These are phyloP conservation scores for Populus hybrid DNA, from an alignment of 441 rosid genomes.

Conservation along the genomic window DNA sequence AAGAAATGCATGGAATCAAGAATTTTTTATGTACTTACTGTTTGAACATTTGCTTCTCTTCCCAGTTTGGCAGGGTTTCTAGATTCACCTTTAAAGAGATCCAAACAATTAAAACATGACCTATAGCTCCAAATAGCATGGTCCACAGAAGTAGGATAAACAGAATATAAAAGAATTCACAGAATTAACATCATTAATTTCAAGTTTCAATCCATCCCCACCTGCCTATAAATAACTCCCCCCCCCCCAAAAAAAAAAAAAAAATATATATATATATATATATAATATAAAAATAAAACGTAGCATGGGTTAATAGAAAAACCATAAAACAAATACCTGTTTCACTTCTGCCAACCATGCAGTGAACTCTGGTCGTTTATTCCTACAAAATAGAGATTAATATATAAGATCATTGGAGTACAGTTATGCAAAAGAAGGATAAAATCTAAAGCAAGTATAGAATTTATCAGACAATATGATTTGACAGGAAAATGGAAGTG, in stretches of 20 bases:
- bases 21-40: conserved; percentile 40
- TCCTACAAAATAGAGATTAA: conserved; percentile 45
- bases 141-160: not conserved
- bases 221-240: not conserved
- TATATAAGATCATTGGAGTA: not conserved
- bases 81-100: conserved; percentile 64
- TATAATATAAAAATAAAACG: not conserved
- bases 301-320: not conserved
- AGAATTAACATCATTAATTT: not conserved
- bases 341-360: conserved; percentile 96
- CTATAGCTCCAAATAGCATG: not conserved
- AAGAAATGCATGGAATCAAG: conserved; percentile 2
- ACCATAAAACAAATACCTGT: conserved; percentile 43
- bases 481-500: not conserved
- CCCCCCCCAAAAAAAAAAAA: too few relatives aligned
- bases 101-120: not conserved
- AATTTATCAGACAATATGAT: not conserved
- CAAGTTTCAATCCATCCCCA: not conserved
- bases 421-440: not conserved
- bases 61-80: conserved; percentile 93
- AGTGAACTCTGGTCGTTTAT: conserved; percentile 94
- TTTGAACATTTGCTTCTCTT: conserved; percentile 96
- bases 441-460: not conserved
- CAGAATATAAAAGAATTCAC: not conserved
- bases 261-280: too few relatives aligned